A percentile compares a stretch with the other conserved stretches of the same genome.
Conservation (phyloP, 1,284 basidiomycete species). For the Violaceomyces palustris region DNA sequence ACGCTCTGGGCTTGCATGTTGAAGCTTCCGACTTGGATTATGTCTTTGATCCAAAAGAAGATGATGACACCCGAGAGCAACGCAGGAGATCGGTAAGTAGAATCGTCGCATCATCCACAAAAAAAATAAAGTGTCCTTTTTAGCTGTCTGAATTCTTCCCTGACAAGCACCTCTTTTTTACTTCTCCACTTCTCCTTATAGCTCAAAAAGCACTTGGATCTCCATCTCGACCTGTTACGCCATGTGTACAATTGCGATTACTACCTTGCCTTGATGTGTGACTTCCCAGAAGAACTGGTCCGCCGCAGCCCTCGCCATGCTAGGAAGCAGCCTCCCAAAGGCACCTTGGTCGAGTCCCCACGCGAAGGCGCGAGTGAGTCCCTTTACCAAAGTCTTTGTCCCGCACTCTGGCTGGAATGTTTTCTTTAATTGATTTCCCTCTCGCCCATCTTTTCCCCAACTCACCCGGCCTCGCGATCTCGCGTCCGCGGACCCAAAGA, state of each 20-base stretch:
- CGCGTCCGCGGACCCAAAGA: slow-evolving; percentile 1
- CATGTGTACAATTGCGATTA: slow-evolving; percentile 48
- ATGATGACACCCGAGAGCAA: slow-evolving; percentile 15
- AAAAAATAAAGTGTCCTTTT: too few relatives aligned
- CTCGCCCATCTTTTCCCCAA: too few relatives aligned
- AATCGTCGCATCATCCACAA: too few relatives aligned
- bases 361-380: slow-evolving; percentile 13
- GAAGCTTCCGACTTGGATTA: slow-evolving; percentile 16
- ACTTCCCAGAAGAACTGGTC: slow-evolving; percentile 46
- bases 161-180: too few relatives aligned
- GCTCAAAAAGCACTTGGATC: slow-evolving; percentile 42
- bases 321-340: slow-evolving; percentile 21
- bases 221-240: slow-evolving; percentile 43
- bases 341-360: slow-evolving; percentile 16
- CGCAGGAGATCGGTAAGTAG: too few relatives aligned
- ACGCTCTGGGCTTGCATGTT: slow-evolving; percentile 9
- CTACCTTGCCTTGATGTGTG: slow-evolving; percentile 42
- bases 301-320: slow-evolving; percentile 33
- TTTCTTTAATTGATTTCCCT: too few relatives aligned
- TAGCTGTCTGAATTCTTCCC: too few relatives aligned
- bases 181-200: too few relatives aligned
- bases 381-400: too few relatives aligned
- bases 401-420: neutral
- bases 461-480: too few relatives aligned
- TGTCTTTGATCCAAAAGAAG: slow-evolving; percentile 14